Base-by-base conservation (phyloP, 192 early-diverging fungal genomes). In the Entomortierella chlamydospora region DNA sequence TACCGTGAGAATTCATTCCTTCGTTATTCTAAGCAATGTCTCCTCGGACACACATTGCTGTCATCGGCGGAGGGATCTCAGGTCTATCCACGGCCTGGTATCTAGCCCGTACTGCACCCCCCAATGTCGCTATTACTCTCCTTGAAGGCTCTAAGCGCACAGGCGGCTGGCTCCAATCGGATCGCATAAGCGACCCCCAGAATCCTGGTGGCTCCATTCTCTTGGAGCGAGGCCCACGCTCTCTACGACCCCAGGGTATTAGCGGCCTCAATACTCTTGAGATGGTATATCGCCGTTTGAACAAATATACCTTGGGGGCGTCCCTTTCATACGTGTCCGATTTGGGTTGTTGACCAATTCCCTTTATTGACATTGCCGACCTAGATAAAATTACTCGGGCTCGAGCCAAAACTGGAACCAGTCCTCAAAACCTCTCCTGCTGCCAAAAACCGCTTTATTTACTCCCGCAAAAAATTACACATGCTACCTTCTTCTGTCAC, bases 21-120 rank as follows among this genome's bases (percentile, higher is more conserved):
- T 47, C 12, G 15, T 47, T 47, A 4, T 11, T 20, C 20, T 47
- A 17, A 47, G 4, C 20, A 47, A 83, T 83, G 81, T 20, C 81
- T 26, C 65, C 81, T 26, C 57, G 70, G 57, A 72, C 73, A 10
- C 74, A 72, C 53, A 84, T 95, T 70, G 87, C 89, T 8, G 90
- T 99, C n/a, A 82, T 99, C 7, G 97, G 97, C 37, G 96, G 94
- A 34, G 97, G 97, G 31, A 93, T 99, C 71, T 91, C 92, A 23
- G 96, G 96, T 17, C 90, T 99, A 20, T 90, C 91, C 43, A 84
- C 94, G 3, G 95, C 95, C 4, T 96, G 90, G 87, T 93, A 92
- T 82, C 81, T 95, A 20, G 79, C 93, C 9, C 83, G 83, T 31
- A 66, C 69, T 26, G 62, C 70, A 7, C 73, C 86, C 2, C 10